phyloP scores from a whole-genome alignment of 768 basidiomycete genomes.

The Psilocybe sp. region DNA sequence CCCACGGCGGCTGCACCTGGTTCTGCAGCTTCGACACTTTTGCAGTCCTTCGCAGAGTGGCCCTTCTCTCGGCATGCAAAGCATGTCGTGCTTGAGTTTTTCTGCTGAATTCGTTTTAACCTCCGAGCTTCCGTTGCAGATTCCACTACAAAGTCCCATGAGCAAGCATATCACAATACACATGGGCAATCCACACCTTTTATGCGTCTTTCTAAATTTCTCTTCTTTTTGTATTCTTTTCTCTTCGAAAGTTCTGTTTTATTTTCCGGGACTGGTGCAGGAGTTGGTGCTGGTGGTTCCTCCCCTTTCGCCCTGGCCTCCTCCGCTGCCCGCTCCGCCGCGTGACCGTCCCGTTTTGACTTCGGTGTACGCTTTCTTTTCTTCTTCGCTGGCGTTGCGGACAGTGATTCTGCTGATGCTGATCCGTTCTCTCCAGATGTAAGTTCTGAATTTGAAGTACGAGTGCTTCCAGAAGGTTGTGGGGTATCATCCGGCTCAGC shows the following conservation, averaged over 20 bases:
- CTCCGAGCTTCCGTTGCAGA: constrained; percentile 56
- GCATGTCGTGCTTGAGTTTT: constrained; percentile 61
- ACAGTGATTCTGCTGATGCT: constrained; percentile 13
- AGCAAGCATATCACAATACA: neutral
- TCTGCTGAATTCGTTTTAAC: constrained; percentile 58
- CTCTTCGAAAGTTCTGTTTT: no score
- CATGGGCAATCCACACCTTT: constrained; percentile 16
- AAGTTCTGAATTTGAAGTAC: no score
- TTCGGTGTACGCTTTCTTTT: constrained; percentile 13
- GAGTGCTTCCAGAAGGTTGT: no score
- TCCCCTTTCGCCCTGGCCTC: no score
- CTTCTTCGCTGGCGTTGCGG: constrained; percentile 22
- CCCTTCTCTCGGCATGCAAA: constrained; percentile 86
- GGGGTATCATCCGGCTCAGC: constrained; percentile 11
- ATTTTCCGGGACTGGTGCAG: no score
- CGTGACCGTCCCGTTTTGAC: constrained; percentile 1
- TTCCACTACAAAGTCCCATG: constrained; percentile 8
- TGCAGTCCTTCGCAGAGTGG: constrained; percentile 82
- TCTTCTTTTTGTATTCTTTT: neutral
- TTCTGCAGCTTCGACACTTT: constrained; percentile 28
- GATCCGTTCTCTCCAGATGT: constrained; percentile 9
- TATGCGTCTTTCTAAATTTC: constrained; percentile 25
- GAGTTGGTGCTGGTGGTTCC: no score
- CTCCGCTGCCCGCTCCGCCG: no score
- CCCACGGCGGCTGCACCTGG: constrained; percentile 36